Evolutionary conservation across 257 asterid genomes (phyloP).

Genomic region (Gentiana macrophylla): DNA sequence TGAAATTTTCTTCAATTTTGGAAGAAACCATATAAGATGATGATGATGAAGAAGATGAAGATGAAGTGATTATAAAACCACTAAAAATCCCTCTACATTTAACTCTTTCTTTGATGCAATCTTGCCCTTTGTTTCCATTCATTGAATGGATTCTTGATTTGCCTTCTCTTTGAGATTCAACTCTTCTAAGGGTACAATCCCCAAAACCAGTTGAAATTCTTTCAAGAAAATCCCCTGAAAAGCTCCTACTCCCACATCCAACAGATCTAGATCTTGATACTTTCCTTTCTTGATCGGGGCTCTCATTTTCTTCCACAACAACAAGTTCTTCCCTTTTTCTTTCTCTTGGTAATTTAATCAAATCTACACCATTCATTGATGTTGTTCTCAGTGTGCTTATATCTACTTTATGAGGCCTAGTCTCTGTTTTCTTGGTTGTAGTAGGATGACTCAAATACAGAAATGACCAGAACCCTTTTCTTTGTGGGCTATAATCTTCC

Average conservation of each 20-base stretch:
- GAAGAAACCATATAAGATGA: conserved; percentile 57
- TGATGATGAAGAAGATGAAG: conserved; percentile 73
- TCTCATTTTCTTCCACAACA: conserved; percentile 61
- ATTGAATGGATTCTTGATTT: conserved; percentile 38
- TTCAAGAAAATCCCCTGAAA: conserved; percentile 92
- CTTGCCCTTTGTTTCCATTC: conserved; percentile 39
- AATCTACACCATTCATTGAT: conserved; percentile 6
- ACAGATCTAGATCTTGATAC: conserved; percentile 98
- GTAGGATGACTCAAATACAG: conserved; percentile 33
- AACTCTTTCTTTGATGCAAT: conserved; percentile 74
- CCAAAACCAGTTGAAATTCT: conserved; percentile 96
- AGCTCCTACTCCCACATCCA: conserved; percentile 97
- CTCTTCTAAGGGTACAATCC: conserved; percentile 86
- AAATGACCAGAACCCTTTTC: conserved; percentile 78
- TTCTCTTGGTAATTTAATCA: conserved; percentile 25
- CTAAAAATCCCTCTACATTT: conserved; percentile 89
- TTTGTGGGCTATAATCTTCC: conserved; percentile 43
- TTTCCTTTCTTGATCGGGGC: conserved; percentile 55
- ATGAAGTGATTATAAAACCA: conserved; percentile 77
- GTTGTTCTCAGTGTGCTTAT: conserved; percentile 4
- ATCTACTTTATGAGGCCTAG: conserved; percentile 20
- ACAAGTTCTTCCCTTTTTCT: conserved; percentile 43
- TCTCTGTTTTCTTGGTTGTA: conserved; percentile 27
- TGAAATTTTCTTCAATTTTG: conserved; percentile 35
- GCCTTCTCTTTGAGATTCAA: conserved; percentile 98